Evolutionary conservation across 371 early-diverging fungal genomes (phyloP).

Genomic region (Rhizomucor miehei): DNA sequence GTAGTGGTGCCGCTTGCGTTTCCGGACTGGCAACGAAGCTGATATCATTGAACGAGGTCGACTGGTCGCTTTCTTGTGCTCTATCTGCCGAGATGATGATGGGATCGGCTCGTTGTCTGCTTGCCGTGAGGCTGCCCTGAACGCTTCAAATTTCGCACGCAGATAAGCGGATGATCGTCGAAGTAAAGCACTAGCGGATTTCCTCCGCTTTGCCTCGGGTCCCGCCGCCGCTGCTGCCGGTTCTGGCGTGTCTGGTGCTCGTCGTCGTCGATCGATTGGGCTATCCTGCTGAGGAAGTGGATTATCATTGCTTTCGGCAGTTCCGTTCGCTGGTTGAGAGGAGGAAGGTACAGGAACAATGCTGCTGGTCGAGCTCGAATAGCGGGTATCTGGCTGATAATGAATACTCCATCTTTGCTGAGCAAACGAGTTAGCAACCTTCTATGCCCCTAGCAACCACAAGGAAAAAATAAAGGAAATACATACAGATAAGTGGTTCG

Average conservation of each 20-base stretch:
- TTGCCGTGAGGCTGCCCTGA: background rate
- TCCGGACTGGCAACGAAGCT: background rate
- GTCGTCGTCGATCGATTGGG: background rate
- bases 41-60: background rate
- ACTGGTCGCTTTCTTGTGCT: background rate
- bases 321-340: no score
- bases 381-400: background rate
- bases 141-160: conserved; percentile 32
- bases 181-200: conserved; percentile 36
- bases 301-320: no score
- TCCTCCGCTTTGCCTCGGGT: conserved; percentile 4
- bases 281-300: no score
- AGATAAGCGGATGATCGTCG: conserved; percentile 46
- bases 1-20: conserved; percentile 1
- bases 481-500: conserved; percentile 1
- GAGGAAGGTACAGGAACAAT: background rate
- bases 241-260: background rate
- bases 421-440: background rate
- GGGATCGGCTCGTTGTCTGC: no score
- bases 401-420: background rate
- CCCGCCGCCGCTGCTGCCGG: background rate
- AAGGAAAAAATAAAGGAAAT: background rate
- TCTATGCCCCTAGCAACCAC: background rate
- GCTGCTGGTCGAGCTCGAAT: background rate
- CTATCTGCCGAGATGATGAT: no score